Evolutionary conservation across 805 yeast genomes (phyloP).

Genomic region (Kodamaea restingae): DNA sequence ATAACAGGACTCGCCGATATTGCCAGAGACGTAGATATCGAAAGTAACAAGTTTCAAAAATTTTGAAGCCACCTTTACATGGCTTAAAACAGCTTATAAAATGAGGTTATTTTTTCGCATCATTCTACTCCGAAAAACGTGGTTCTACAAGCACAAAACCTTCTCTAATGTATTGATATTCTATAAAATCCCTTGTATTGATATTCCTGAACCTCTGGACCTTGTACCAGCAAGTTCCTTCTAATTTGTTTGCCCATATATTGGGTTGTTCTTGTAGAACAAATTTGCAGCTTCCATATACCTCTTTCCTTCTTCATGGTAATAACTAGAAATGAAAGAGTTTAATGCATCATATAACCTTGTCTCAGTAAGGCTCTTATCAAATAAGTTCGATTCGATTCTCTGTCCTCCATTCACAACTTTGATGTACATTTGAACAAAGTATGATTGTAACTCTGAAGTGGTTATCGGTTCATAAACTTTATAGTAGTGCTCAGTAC

Average conservation of each 20-base stretch:
- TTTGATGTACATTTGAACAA: constrained; percentile 20
- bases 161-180: not conserved
- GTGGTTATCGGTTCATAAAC: constrained; percentile 29
- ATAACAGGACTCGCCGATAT: no score
- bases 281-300: constrained; percentile 26
- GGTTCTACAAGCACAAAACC: not conserved
- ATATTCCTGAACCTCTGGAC: not conserved
- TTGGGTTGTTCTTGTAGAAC: constrained; percentile 16
- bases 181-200: not conserved
- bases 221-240: constrained; percentile 4
- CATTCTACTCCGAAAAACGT: not conserved
- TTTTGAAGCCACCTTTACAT: no score
- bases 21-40: no score
- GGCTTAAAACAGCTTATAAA: no score
- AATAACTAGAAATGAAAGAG: constrained; percentile 17
- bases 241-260: constrained; percentile 4
- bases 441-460: constrained; percentile 21
- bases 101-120: not conserved
- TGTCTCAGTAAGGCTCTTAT: constrained; percentile 17
- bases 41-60: no score
- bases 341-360: constrained; percentile 8
- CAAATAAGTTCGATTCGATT: constrained; percentile 15
- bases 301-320: constrained; percentile 19
- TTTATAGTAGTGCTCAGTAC: constrained; percentile 49
- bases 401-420: constrained; percentile 27